Evolutionary conservation across 495 filamentous ascomycete genomes (phyloP), one percentile per base, ranked within the genome.

Genomic region (Annulohypoxylon bovei): DNA sequence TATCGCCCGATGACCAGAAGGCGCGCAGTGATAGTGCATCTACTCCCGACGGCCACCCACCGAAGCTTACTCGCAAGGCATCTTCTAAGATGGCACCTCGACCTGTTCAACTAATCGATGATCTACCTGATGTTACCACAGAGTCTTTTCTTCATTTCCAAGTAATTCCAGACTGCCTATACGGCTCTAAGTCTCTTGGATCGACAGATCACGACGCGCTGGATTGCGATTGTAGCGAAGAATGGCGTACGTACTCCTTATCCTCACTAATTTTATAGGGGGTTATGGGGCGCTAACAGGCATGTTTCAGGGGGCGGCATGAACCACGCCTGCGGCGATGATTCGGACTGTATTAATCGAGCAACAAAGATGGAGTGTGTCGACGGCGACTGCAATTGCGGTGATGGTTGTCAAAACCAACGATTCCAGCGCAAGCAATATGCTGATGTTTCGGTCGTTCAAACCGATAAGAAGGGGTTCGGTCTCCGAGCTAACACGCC

Each of bases 331-430:
- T 99, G 95, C 79, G 95, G 93, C 39, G 93, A 96, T 68, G 93
- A 98, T 80, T 98, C 95, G 16, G 95, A 98, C 79, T 99, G 95
- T 79, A 99, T 99, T 82, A 99, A 99, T 77, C 93, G 96, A 76
- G 91, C 92, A 58, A 98, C 95, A 32, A 97, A 97, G 75, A 97
- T 99, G 84, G 95, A 99, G 79, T 99, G 95, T 77, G 86, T 92
- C 18, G 88, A 90, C 42, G 87, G 88, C 65, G 88, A 91, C 54
- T 97, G 94, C 80, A 90, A 91, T 70, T 99, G 95, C 81, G 95
- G 94, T 40, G 77, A 85, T 30, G 89, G 88, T 42, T 99, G 95
- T 77, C 92, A 95, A 76, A 99, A 99, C 76, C 93, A 97, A 74
- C 91, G 95, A 54, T 98, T 99, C 72, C 94, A 97, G 79, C 92